Percentiles rank a stretch among this genome's conserved stretches.
Conservation (phyloP, 169 alveolate species). For the Plasmodium gaboni region DNA sequence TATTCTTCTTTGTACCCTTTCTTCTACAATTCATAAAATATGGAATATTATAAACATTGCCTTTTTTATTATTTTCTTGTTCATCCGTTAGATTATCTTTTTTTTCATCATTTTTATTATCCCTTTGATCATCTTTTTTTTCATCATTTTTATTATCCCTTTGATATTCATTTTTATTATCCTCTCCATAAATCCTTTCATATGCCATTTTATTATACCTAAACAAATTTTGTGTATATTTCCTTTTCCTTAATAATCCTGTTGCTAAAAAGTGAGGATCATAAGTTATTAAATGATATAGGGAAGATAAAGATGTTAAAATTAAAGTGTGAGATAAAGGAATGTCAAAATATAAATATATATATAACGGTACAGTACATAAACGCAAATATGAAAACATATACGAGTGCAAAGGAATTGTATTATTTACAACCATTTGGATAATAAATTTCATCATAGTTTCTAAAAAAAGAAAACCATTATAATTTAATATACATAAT, state of each 20-base stretch:
- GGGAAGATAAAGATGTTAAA: slow-evolving; percentile 36
- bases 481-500: slow-evolving; percentile 71
- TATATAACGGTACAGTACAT: slow-evolving; percentile 66
- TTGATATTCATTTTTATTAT: background rate
- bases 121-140: background rate
- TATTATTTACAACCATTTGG: slow-evolving; percentile 31
- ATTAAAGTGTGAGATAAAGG: slow-evolving; percentile 71
- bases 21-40: background rate
- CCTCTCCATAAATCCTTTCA: background rate
- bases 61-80: background rate
- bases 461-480: slow-evolving; percentile 73
- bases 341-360: slow-evolving; percentile 57
- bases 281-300: slow-evolving; percentile 51
- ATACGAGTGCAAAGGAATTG: slow-evolving; percentile 51
- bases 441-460: slow-evolving; percentile 78
- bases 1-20: background rate
- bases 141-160: too few relatives aligned
- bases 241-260: slow-evolving; percentile 9
- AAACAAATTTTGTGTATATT: background rate
- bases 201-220: background rate
- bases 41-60: too few relatives aligned
- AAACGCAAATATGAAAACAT: slow-evolving; percentile 64
- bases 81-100: background rate
- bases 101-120: background rate
- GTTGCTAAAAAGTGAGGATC: slow-evolving; percentile 72